Evolutionary conservation across 352 stramenopile genomes (phyloP).

Genomic region (Aphanomyces euteiches): DNA sequence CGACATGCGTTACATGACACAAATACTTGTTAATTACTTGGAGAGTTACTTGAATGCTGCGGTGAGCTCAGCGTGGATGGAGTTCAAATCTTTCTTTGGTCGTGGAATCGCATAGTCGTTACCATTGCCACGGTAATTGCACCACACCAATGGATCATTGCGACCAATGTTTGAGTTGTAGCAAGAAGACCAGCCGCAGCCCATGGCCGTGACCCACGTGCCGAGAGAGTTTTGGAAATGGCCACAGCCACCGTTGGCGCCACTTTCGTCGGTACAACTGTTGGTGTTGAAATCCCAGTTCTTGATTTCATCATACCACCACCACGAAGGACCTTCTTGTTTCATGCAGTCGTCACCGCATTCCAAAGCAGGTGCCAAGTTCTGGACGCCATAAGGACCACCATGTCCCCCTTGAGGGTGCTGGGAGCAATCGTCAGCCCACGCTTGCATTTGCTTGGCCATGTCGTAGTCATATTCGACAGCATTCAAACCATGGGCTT

Average conservation of each 20-base stretch:
- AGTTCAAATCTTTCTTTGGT: background rate
- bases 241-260: conserved; percentile 1
- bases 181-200: conserved; percentile 18
- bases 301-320: conserved; percentile 19
- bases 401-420: background rate
- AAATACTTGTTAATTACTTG: background rate
- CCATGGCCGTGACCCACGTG: conserved; percentile 8
- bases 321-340: background rate
- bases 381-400: background rate
- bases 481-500: conserved; percentile 18
- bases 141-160: conserved; percentile 13
- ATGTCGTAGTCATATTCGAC: background rate
- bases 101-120: background rate
- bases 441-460: conserved; percentile 9
- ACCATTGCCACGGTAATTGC: conserved; percentile 17
- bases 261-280: background rate
- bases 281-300: background rate
- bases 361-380: background rate
- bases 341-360: conserved; percentile 11
- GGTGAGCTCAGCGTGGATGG: background rate
- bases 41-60: background rate
- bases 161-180: conserved; percentile 12
- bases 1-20: background rate
- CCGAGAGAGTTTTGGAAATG: conserved; percentile 12
- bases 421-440: background rate